Percentiles rank a stretch among this genome's conserved stretches.
Evolutionary conservation across 1,284 basidiomycete genomes (phyloP).

Genomic region (Phylloporus gajari): DNA sequence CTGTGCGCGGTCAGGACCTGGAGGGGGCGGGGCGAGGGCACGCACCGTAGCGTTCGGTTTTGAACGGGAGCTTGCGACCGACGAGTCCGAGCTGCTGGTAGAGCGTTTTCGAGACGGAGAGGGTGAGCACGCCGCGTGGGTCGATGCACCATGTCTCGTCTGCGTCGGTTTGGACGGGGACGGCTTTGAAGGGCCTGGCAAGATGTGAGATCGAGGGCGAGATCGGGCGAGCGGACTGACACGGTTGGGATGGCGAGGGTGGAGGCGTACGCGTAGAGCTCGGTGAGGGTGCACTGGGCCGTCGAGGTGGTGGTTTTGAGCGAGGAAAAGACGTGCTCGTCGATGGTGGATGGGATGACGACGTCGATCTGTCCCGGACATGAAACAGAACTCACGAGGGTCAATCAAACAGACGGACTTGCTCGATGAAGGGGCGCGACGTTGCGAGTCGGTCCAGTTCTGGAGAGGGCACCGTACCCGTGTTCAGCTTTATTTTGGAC

Average conservation of each 20-base stretch:
- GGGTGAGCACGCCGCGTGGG: slow-evolving; percentile 61
- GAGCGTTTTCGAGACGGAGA: slow-evolving; percentile 63
- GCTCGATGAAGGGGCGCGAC: slow-evolving; percentile 62
- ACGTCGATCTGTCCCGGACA: slow-evolving; percentile 60
- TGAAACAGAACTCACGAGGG: slow-evolving; percentile 14
- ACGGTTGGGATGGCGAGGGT: slow-evolving; percentile 9
- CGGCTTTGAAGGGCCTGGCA: slow-evolving; percentile 45
- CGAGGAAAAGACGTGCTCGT: slow-evolving; percentile 50
- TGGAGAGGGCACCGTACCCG: slow-evolving; percentile 43
- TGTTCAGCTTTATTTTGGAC: slow-evolving; percentile 35
- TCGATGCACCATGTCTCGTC: slow-evolving; percentile 76
- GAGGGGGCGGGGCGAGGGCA: slow-evolving; percentile 8
- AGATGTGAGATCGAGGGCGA: background rate
- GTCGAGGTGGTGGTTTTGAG: slow-evolving; percentile 56
- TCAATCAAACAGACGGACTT: slow-evolving; percentile 48
- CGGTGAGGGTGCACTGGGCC: slow-evolving; percentile 52
- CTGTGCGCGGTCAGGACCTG: slow-evolving; percentile 37
- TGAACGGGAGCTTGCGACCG: slow-evolving; percentile 62
- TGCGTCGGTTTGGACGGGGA: slow-evolving; percentile 47
- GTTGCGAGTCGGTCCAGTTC: slow-evolving; percentile 49
- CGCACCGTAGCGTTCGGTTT: slow-evolving; percentile 61
- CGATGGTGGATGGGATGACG: slow-evolving; percentile 55
- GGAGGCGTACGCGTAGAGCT: slow-evolving; percentile 51
- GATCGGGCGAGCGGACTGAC: slow-evolving; percentile 33
- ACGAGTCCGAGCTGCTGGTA: slow-evolving; percentile 69